Evolutionary conservation across 1,284 basidiomycete genomes (phyloP), one percentile per base, ranked within the genome.

Genomic region (Coniferiporia sulphurascens): DNA sequence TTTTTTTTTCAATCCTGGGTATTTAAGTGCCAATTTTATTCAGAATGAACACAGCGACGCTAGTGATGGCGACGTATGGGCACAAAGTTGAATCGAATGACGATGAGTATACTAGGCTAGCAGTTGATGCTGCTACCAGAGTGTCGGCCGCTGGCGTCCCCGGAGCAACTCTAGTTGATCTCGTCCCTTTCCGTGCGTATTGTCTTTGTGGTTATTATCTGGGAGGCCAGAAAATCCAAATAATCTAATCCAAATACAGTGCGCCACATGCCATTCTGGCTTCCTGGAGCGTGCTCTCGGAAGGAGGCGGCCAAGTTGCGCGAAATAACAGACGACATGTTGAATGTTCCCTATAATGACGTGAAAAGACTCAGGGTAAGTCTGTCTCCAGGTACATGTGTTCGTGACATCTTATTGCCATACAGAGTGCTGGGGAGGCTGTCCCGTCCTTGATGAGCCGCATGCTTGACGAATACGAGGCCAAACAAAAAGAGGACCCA

Each of bases 31-130:
- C 35, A 13, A 35, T 43, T 41, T 21, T 4, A 13, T 19, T 7
- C 36, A 59, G 56, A n/a, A 34, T 53, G 5, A 59, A 43, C 19
- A 51, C 57, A 5, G 44, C 52, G 5, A 53, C 49, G 32, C 17
- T 59, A 27, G 34, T 52, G 8, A 49, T 61, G 52, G 55, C 48
- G 10, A 56, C 56, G 12, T 61, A 58, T 38, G 62, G 58, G n/a
- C 56, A 61, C 44, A 59, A 60, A 38, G 55, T 60, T 12, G 48
- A 27, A 3, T 51, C 55, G 2, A 65, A 69, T 4, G 63, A 71
- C 27, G 75, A 77, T 62, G 66, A 66, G 7, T 71, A 74, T 52
- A 62, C 76, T 2, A 53, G 43, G 43, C 22, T 64, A 12, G 55
- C 61, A 9, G 58, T 62, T 17, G 45, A 51, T 5, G 50, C 49